Conservation (phyloP, 306 rosid genomes). For the Trifolium dubium region DNA sequence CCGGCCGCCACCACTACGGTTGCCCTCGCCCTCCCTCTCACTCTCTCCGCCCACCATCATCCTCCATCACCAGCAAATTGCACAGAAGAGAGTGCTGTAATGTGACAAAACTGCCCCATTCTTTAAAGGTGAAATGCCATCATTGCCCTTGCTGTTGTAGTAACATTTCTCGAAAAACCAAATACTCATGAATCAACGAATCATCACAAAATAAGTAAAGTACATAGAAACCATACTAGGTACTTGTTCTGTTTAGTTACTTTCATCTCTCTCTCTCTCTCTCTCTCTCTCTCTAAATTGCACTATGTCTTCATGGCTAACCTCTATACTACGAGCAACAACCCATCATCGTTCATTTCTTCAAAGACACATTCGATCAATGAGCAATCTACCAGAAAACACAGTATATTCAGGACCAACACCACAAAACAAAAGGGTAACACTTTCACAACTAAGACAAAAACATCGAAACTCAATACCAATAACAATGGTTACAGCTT, state of each 20-base stretch:
- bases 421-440: slow-evolving; percentile 59
- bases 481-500: slow-evolving; percentile 89
- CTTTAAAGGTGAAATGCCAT: no score
- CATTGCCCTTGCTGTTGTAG: no score
- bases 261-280: no score
- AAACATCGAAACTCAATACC: slow-evolving; percentile 66
- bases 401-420: slow-evolving; percentile 81
- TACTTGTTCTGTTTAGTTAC: no score
- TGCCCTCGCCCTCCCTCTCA: no score
- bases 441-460: slow-evolving; percentile 60
- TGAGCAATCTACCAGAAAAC: slow-evolving; percentile 84
- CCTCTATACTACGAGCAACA: slow-evolving; percentile 37
- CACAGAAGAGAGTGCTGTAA: no score
- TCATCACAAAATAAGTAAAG: background rate
- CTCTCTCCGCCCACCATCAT: no score
- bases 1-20: no score
- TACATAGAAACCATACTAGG: background rate
- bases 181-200: background rate
- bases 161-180: background rate
- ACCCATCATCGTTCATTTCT: slow-evolving; percentile 14
- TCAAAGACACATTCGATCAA: slow-evolving; percentile 43
- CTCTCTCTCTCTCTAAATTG: background rate
- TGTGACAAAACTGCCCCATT: no score
- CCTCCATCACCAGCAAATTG: no score
- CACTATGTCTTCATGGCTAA: slow-evolving; percentile 34